phyloP scores from a whole-genome alignment of 2,329 filamentous ascomycete species.

The Fusarium coffeatum region DNA sequence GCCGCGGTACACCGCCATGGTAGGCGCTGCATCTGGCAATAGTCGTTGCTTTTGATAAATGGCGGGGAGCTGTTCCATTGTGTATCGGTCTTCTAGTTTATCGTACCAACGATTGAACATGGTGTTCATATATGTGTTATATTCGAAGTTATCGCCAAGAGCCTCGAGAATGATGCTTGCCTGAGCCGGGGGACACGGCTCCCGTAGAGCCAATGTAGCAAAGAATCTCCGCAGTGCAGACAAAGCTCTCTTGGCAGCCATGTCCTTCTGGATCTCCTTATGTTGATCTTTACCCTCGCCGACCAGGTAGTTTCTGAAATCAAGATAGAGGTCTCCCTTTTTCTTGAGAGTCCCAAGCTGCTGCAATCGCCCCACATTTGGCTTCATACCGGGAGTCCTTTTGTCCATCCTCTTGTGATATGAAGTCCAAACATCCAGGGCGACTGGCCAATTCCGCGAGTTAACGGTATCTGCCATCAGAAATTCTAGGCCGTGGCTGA shows the following conservation, averaged over 20 bases:
- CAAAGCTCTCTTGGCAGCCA: slow-evolving; percentile 42
- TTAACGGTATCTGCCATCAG: slow-evolving; percentile 57
- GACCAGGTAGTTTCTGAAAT: slow-evolving; percentile 51
- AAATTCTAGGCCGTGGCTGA: slow-evolving; percentile 57
- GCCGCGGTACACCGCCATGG: slow-evolving; percentile 54
- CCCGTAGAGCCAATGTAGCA: slow-evolving; percentile 48
- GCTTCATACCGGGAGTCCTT: slow-evolving; percentile 6
- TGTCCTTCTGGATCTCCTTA: slow-evolving; percentile 40
- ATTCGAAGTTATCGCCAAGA: slow-evolving; percentile 54
- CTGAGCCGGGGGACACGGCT: slow-evolving; percentile 51
- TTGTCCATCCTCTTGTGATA: slow-evolving; percentile 46
- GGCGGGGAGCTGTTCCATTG: slow-evolving; percentile 50
- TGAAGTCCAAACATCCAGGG: slow-evolving; percentile 53
- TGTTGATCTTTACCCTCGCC: slow-evolving; percentile 42
- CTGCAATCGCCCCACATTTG: slow-evolving; percentile 32
- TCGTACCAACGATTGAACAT: slow-evolving; percentile 49
- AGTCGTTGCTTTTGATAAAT: slow-evolving; percentile 61
- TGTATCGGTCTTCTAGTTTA: slow-evolving; percentile 46
- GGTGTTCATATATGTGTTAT: slow-evolving; percentile 57
- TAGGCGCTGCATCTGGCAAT: slow-evolving; percentile 54
- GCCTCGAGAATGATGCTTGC: slow-evolving; percentile 55
- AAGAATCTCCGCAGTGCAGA: slow-evolving; percentile 48
- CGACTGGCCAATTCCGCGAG: slow-evolving; percentile 51
- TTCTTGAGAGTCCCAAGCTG: slow-evolving; percentile 45
- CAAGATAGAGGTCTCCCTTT: slow-evolving; percentile 49